Percentiles rank a stretch among this genome's conserved stretches.
Conservation (phyloP, 169 alveolate genomes). For the Amoebophrya sp. region DNA sequence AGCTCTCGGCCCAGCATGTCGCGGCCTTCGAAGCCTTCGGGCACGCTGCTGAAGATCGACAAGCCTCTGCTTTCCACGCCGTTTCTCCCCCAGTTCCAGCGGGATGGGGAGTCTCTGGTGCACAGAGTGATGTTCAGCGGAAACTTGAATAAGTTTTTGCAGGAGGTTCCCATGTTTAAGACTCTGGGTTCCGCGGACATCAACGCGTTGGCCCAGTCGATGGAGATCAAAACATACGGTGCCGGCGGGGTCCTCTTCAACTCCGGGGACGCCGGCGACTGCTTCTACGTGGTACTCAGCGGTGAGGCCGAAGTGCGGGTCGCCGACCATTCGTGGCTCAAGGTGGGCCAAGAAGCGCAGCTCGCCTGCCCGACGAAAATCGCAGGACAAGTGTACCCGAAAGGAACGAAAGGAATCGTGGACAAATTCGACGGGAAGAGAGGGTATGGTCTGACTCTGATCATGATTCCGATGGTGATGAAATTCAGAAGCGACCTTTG, state of each 20-base stretch:
- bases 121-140: neutral
- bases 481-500: no score
- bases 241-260: neutral
- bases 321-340: neutral
- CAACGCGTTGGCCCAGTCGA: neutral
- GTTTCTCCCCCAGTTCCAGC: neutral
- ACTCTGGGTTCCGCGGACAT: neutral
- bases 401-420: neutral
- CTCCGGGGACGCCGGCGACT: neutral
- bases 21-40: no score
- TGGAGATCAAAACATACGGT: neutral
- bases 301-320: neutral
- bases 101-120: neutral
- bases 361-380: neutral
- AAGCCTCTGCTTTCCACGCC: neutral
- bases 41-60: no score
- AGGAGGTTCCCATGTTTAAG: neutral
- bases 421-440: neutral
- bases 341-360: constrained; percentile 5
- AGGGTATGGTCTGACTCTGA: neutral
- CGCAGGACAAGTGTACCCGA: neutral
- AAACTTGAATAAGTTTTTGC: neutral
- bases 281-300: neutral
- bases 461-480: no score
- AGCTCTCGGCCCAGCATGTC: no score